phyloP scores from a whole-genome alignment of 495 filamentous ascomycete species.

The Aspergillus heteromorphus region DNA sequence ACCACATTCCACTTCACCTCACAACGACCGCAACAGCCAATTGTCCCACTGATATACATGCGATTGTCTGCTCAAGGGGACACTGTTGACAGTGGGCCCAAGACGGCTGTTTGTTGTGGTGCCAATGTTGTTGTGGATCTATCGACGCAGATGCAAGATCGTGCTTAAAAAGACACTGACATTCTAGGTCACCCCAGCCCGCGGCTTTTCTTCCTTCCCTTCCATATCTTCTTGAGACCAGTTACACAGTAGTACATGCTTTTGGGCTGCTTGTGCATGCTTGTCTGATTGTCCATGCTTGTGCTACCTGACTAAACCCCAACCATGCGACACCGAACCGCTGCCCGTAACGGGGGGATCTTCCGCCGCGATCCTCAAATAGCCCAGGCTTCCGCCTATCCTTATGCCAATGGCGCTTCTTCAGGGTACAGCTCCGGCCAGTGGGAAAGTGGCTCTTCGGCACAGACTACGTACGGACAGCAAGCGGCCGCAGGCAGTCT shows the following conservation, averaged over 20 bases:
- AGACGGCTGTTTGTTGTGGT: neutral
- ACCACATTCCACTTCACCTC: neutral
- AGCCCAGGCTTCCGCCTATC: neutral
- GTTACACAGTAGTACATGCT: neutral
- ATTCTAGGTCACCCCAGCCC: neutral
- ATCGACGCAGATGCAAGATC: neutral
- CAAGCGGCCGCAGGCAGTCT: neutral
- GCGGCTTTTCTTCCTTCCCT: neutral
- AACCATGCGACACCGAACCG: neutral
- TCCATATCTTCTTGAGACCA: neutral
- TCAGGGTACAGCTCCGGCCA: neutral
- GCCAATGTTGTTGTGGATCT: neutral
- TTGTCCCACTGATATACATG: neutral
- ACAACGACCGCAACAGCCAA: neutral
- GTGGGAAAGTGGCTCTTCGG: neutral
- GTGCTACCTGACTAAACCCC: neutral
- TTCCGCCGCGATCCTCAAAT: neutral
- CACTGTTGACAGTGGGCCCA: neutral
- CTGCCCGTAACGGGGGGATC: neutral
- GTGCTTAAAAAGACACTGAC: neutral
- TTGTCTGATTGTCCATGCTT: neutral
- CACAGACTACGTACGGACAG: neutral
- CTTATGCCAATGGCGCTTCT: neutral
- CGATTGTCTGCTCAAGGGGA: neutral
- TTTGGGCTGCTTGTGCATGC: neutral